A percentile compares a stretch with the other conserved stretches of the same genome.
Conservation (phyloP, 495 filamentous ascomycete genomes). For the Podospora pseudocomata region DNA sequence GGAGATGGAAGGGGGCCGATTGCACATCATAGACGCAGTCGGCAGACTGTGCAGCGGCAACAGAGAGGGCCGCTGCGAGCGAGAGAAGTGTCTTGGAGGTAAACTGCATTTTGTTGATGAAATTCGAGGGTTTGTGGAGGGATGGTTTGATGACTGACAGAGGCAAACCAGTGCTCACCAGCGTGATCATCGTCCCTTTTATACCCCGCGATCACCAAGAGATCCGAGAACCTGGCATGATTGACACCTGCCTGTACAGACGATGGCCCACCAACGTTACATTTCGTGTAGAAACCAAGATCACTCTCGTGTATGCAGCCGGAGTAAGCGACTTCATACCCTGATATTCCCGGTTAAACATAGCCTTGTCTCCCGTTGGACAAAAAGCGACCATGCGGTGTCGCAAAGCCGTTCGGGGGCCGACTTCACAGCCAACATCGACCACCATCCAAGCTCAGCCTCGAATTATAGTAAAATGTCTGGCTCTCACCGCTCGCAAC, state of each 20-base stretch:
- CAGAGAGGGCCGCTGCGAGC: neutral
- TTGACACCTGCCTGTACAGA: neutral
- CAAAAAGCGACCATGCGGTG: neutral
- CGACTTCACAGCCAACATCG: neutral
- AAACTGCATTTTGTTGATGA: neutral
- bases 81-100: neutral
- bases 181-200: neutral
- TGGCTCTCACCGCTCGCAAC: neutral
- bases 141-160: neutral
- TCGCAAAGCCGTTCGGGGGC: neutral
- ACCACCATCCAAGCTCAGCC: neutral
- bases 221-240: neutral
- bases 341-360: neutral
- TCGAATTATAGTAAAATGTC: neutral
- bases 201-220: neutral
- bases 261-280: neutral
- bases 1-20: constrained; percentile 1
- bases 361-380: neutral
- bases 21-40: neutral
- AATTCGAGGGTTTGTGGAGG: neutral
- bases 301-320: neutral
- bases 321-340: neutral
- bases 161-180: too few species aligned
- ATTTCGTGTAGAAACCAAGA: neutral
- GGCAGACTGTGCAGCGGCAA: neutral